Evolutionary conservation across 495 filamentous ascomycete species (phyloP).

Genomic region (Penicillium waksmanii): DNA sequence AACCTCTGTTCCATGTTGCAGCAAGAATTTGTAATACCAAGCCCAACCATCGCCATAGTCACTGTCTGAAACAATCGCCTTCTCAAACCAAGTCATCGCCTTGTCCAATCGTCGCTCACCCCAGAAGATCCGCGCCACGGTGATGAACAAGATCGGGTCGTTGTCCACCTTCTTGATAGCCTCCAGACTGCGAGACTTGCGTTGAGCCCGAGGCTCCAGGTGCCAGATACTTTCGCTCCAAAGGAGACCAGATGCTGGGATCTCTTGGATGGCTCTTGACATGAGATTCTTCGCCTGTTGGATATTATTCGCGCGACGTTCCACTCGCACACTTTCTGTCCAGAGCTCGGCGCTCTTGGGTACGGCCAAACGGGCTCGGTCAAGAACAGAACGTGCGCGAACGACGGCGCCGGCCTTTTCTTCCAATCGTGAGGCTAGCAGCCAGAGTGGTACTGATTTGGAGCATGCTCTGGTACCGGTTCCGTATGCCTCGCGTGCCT

Average conservation of each 20-base stretch:
- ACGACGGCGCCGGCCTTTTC: slow-evolving; percentile 82
- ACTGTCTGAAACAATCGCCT: slow-evolving; percentile 82
- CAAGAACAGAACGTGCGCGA: slow-evolving; percentile 89
- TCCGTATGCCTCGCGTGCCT: slow-evolving; percentile 89
- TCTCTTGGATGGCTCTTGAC: slow-evolving; percentile 89
- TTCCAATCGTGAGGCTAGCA: slow-evolving; percentile 84
- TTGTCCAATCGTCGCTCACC: slow-evolving; percentile 82
- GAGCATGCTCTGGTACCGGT: slow-evolving; percentile 86
- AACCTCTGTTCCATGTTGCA: slow-evolving; percentile 83
- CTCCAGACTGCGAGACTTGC: slow-evolving; percentile 86
- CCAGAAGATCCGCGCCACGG: slow-evolving; percentile 77
- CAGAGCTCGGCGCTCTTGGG: slow-evolving; percentile 86
- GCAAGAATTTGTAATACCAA: slow-evolving; percentile 94
- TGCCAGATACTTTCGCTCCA: slow-evolving; percentile 96
- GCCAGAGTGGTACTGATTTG: slow-evolving; percentile 83
- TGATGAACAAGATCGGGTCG: slow-evolving; percentile 81
- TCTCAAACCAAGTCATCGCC: slow-evolving; percentile 94
- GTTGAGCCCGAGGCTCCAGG: slow-evolving; percentile 86
- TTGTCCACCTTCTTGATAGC: slow-evolving; percentile 97
- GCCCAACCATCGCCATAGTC: slow-evolving; percentile 95
- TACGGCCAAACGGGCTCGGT: slow-evolving; percentile 82
- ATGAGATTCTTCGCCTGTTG: slow-evolving; percentile 85
- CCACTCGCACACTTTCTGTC: slow-evolving; percentile 88
- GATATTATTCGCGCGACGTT: slow-evolving; percentile 84
- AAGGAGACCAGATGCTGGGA: slow-evolving; percentile 83